Percentiles rank a stretch among this genome's conserved stretches.
Evolutionary conservation across 2,329 filamentous ascomycete species (phyloP).

Genomic region (Cercospora brassicicola): DNA sequence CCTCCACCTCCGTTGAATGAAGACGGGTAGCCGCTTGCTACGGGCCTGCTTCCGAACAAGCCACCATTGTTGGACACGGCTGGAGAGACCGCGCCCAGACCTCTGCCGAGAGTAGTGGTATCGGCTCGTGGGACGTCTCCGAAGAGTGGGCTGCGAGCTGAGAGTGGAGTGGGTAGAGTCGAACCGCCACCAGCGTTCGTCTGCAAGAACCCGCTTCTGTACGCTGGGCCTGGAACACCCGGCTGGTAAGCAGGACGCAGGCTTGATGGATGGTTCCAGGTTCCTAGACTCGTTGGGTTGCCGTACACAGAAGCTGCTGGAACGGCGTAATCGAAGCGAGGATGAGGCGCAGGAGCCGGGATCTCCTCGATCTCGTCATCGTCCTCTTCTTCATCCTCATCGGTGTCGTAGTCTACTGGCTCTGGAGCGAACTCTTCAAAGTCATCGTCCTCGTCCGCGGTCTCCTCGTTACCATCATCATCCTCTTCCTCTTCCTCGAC

Average conservation of each 20-base stretch:
- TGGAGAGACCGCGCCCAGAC: background rate
- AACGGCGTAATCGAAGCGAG: background rate
- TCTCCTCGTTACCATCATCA: background rate
- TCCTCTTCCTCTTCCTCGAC: background rate
- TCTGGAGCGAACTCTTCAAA: background rate
- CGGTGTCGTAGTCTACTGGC: background rate
- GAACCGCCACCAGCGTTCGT: background rate
- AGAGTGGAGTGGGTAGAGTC: background rate
- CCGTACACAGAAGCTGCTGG: background rate
- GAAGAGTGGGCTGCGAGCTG: background rate
- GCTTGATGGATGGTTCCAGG: background rate
- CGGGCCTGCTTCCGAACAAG: background rate
- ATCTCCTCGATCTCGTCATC: background rate
- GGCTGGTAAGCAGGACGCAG: background rate
- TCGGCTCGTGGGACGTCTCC: background rate
- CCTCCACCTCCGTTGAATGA: background rate
- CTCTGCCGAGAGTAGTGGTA: background rate
- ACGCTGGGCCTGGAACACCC: background rate
- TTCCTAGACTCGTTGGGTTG: background rate
- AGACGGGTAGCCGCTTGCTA: background rate
- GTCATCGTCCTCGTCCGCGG: background rate
- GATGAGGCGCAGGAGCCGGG: background rate
- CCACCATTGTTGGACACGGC: background rate
- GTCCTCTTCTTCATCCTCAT: background rate
- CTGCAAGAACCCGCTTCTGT: background rate